A percentile compares a stretch with the other conserved stretches of the same genome.
These are phyloP conservation scores for Rosa lucieae DNA, from an alignment of 306 rosid species.

Conservation along the genomic window DNA sequence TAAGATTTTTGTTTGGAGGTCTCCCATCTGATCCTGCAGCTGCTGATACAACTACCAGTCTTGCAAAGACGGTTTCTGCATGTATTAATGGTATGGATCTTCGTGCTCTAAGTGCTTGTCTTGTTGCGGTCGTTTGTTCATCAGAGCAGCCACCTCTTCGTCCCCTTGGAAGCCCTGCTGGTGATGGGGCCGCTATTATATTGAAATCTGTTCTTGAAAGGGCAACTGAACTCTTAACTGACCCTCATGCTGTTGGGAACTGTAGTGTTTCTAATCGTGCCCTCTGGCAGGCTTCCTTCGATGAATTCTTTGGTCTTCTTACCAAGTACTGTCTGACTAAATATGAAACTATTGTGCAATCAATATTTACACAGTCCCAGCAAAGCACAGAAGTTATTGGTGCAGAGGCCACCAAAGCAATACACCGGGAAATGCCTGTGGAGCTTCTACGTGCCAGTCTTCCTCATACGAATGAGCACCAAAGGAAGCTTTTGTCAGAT, in stretches of 20 bases:
- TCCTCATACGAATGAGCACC: slow-evolving; percentile 87
- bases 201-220: slow-evolving; percentile 83
- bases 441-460: slow-evolving; percentile 96
- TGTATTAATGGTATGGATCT: slow-evolving; percentile 84
- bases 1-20: slow-evolving; percentile 77
- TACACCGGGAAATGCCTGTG: slow-evolving; percentile 90
- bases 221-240: slow-evolving; percentile 79
- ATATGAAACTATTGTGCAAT: slow-evolving; percentile 71
- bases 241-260: slow-evolving; percentile 69
- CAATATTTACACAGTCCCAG: slow-evolving; percentile 56
- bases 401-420: slow-evolving; percentile 73
- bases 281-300: slow-evolving; percentile 98
- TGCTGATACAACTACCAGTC: slow-evolving; percentile 62
- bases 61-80: slow-evolving; percentile 72
- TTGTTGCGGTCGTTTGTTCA: slow-evolving; percentile 90
- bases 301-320: slow-evolving; percentile 80
- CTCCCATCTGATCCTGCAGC: slow-evolving; percentile 73
- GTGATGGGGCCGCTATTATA: slow-evolving; percentile 84
- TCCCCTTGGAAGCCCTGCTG: slow-evolving; percentile 85
- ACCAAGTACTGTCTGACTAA: slow-evolving; percentile 79
- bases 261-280: slow-evolving; percentile 63
- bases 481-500: slow-evolving; percentile 56
- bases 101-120: slow-evolving; percentile 83
- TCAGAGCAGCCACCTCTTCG: slow-evolving; percentile 94
- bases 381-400: slow-evolving; percentile 53